Evolutionary conservation across 78 protist species (phyloP), one percentile per base, ranked within the genome.

Genomic region (Polysphondylium violaceum): DNA sequence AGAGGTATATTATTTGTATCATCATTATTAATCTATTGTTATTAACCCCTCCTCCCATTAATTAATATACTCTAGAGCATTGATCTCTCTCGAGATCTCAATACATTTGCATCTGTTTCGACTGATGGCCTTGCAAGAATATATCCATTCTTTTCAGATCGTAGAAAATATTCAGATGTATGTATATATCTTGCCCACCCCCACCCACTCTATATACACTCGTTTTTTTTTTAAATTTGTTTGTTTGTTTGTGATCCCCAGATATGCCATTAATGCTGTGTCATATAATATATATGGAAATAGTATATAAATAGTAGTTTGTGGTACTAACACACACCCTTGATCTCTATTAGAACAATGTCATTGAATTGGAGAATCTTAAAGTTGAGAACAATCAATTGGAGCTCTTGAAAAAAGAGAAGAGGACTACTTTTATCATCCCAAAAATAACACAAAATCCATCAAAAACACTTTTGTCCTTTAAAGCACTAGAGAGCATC

Each of bases 71-170:
- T n/a, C 9, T 29, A 61, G 88, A 27, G 38, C 21, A 16, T 64
- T 1, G 88, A 78, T 47, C 0, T 65, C 17, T 78, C 88, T 33
- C 21, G 5, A 19, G 38, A 78, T 69, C 27, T 43, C 12, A 53
- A 21, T 11, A 61, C 53, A 47, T 31, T 50, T 25, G 60, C 65
- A 33, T n/a, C 74, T n/a, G 0, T 29, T 0, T 16, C 43, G 27
- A 16, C 65, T 2, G 60, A 65, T 64, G 88, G 88, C 35, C 7
- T n/a, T 6, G 21, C 64, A 21, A 27, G 16, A 21, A 11, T 44
- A 9, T 78, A 40, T 31, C 65, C 27, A 23, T 21, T 78, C 0
- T 78, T 36, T 33, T 29, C 23, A 12, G 74, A 36, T 44, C 47
- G 29, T 59, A 75, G 72, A 59, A 75, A 60, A 29, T 38, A 60